These are phyloP conservation scores for Psilocybe mexicana DNA, from an alignment of 1,284 basidiomycete genomes.

Conservation along the genomic window DNA sequence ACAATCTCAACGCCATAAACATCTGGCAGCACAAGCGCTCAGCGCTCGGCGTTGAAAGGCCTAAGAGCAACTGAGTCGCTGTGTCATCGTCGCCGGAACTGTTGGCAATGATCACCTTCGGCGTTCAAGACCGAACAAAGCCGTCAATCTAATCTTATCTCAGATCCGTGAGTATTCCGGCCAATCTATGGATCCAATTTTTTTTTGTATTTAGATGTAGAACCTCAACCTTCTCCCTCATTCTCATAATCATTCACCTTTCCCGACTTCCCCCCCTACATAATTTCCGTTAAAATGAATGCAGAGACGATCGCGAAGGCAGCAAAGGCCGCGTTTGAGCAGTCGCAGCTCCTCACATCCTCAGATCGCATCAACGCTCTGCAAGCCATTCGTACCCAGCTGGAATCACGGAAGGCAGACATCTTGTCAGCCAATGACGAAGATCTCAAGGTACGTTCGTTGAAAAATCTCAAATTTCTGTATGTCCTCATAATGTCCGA, in stretches of 20 bases:
- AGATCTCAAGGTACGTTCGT: conserved; percentile 67
- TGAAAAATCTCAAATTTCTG: background rate
- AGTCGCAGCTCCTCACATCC: conserved; percentile 76
- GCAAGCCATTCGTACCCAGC: conserved; percentile 64
- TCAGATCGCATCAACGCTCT: conserved; percentile 74
- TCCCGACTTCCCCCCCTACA: conserved; percentile 12
- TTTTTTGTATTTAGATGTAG: conserved; percentile 6
- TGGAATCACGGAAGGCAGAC: conserved; percentile 62
- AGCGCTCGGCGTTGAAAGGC: too few relatives aligned
- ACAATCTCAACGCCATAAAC: too few relatives aligned
- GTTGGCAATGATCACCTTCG: background rate
- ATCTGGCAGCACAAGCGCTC: too few relatives aligned
- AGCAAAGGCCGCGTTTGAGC: conserved; percentile 83
- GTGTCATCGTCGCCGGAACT: background rate
- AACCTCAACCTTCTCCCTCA: background rate
- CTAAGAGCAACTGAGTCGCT: too few relatives aligned
- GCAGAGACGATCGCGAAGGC: conserved; percentile 66
- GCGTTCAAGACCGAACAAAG: background rate
- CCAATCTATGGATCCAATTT: conserved; percentile 7
- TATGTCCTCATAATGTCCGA: background rate
- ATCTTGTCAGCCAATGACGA: conserved; percentile 80
- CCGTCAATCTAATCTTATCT: conserved; percentile 23
- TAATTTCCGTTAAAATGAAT: conserved; percentile 20
- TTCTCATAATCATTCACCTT: background rate
- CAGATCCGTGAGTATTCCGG: conserved; percentile 22